Conservation (phyloP, 176 grass and related monocot species). For the Elaeis guineensis region DNA sequence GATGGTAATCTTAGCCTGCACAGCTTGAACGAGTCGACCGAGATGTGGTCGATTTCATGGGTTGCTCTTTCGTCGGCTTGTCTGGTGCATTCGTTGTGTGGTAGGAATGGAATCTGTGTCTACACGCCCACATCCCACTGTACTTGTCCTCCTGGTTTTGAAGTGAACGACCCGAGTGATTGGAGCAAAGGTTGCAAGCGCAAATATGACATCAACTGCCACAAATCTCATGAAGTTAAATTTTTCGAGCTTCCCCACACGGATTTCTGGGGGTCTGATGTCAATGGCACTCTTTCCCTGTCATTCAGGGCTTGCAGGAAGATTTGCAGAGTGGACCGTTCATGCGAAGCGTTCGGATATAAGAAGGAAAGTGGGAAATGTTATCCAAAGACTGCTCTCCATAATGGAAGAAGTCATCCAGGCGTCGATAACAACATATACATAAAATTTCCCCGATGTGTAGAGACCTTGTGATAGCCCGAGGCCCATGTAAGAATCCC, state of each 20-base stretch:
- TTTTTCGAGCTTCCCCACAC: neutral
- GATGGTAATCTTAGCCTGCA: conserved; percentile 27
- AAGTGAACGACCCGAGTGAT: conserved; percentile 28
- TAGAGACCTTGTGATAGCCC: too few relatives aligned
- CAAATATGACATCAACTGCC: conserved; percentile 26
- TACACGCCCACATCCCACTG: conserved; percentile 22
- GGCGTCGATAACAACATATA: neutral
- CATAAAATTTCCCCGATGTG: conserved; percentile 8
- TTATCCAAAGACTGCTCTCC: conserved; percentile 1
- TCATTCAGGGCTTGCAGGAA: conserved; percentile 5
- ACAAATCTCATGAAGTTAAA: conserved; percentile 4
- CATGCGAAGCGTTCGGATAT: conserved; percentile 29
- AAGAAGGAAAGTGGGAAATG: neutral
- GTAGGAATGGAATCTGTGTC: conserved; percentile 42
- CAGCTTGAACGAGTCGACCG: conserved; percentile 22
- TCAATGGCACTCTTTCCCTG: fast-evolving
- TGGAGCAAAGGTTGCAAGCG: conserved; percentile 50
- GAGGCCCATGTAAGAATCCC: too few relatives aligned
- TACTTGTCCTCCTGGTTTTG: conserved; percentile 39
- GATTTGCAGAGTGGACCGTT: conserved; percentile 8
- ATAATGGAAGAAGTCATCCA: conserved; percentile 18
- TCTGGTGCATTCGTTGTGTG: conserved; percentile 41
- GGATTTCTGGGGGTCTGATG: conserved; percentile 51
- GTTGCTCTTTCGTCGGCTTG: conserved; percentile 21
- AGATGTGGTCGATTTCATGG: conserved; percentile 44